Evolutionary conservation across 1,284 basidiomycete genomes (phyloP).

Genomic region (Vanrija sp.): DNA sequence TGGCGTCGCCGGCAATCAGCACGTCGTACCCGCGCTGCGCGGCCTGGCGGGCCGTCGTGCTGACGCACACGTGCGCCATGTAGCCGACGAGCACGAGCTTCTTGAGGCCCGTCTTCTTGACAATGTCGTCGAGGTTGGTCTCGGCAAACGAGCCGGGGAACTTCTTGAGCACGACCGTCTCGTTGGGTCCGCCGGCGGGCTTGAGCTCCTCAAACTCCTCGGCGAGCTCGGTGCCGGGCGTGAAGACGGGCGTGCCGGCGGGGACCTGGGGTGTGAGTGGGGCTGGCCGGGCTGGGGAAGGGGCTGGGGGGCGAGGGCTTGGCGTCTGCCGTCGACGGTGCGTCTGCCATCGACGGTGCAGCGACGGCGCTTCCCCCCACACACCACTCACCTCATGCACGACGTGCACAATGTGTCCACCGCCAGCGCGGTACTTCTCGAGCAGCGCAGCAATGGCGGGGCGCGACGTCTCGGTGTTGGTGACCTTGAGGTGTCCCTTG

Average conservation of each 20-base stretch:
- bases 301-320: not conserved
- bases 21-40: slow-evolving; percentile 25
- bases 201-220: slow-evolving; percentile 23
- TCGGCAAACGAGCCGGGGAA: slow-evolving; percentile 26
- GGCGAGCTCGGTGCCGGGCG: slow-evolving; percentile 24
- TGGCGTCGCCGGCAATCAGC: slow-evolving; percentile 21
- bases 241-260: slow-evolving; percentile 25
- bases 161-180: slow-evolving; percentile 20
- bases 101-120: slow-evolving; percentile 19
- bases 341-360: too few relatives aligned
- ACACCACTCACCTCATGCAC: slow-evolving; percentile 17
- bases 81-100: slow-evolving; percentile 24
- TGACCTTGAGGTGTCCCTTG: slow-evolving; percentile 18
- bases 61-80: slow-evolving; percentile 31
- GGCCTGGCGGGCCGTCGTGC: slow-evolving; percentile 27
- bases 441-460: slow-evolving; percentile 16
- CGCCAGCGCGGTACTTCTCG: slow-evolving; percentile 18
- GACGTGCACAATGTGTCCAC: slow-evolving; percentile 22
- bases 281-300: too few relatives aligned
- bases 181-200: slow-evolving; percentile 10
- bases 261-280: slow-evolving; percentile 10
- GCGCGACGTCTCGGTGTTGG: slow-evolving; percentile 19
- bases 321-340: too few relatives aligned
- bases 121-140: slow-evolving; percentile 20
- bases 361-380: too few relatives aligned